Base-by-base conservation (phyloP, 2,329 filamentous ascomycete genomes). In the Ophiostoma himal-ulmi region DNA sequence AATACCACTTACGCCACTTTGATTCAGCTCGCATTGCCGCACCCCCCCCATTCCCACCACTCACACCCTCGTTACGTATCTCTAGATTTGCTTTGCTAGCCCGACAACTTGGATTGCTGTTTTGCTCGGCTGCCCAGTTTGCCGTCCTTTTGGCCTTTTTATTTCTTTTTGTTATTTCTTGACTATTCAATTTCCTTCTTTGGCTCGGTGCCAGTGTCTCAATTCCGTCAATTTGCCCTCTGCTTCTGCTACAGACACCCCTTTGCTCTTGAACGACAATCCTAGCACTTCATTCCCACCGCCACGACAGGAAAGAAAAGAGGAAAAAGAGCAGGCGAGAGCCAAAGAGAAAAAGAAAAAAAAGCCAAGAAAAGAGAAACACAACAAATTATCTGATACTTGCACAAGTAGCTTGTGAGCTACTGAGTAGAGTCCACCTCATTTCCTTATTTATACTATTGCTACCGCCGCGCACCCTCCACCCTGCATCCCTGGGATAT, bases 361-460 rank as follows among this genome's bases (percentile, higher is more conserved):
- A 34, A 36, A 64, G 54, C 54, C 26, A 30, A 30, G 57, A 62
- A 57, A 57, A 57, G 52, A 57, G 52, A 57, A 57, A 57, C 52
- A 57, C 7, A 57, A 57, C 52, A 26, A 54, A 57, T 57, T 13
- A 6, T 20, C 52, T 26, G 22, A 22, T 22, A 57, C 52, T 22
- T 26, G 22, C 52, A 11, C 52, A 6, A 26, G 57, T 34, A 26
- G 26, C 57, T 30, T 17, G 13, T 14, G 26, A 62, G 57, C 64
- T 44, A 30, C 26, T 30, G 26, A 30, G 26, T 17, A 26, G 17
- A 44, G 34, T 37, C 52, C 36, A 20, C 30, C 67, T 37, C 57
- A 64, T 41, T 39, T 37, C 34, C 68, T 34, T 36, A 65, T 66
- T 66, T 69, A 52, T 66, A 44, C 39, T 57, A 39, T 48, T 34